phyloP scores from a whole-genome alignment of 768 basidiomycete genomes.

The Lentinus brumalis region DNA sequence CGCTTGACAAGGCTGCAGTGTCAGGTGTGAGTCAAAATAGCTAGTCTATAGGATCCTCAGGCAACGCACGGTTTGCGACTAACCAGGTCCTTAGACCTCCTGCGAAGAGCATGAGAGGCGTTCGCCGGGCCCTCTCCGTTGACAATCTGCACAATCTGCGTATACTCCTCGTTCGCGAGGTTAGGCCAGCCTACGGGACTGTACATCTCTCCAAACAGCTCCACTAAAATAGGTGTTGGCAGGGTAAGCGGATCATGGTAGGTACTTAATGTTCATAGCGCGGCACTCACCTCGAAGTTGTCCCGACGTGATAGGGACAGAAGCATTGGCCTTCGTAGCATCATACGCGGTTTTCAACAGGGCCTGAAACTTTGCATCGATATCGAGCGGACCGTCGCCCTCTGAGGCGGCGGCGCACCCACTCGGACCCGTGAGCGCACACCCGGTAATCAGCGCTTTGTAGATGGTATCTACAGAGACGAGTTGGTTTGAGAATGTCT shows the following conservation, averaged over 20 bases:
- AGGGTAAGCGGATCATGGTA: too few species aligned
- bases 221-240: neutral
- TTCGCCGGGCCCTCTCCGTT: neutral
- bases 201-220: neutral
- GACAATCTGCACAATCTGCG: neutral
- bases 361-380: neutral
- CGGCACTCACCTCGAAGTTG: neutral
- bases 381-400: neutral
- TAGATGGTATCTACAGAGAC: constrained; percentile 6
- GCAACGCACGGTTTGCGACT: neutral
- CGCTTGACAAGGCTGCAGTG: neutral
- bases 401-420: constrained; percentile 3
- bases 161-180: neutral
- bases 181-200: neutral
- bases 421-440: constrained; percentile 12
- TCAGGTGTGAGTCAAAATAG: neutral
- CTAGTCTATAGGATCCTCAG: neutral
- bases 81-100: neutral
- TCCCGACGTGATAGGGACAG: neutral
- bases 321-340: neutral
- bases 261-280: neutral
- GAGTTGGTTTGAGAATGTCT: neutral
- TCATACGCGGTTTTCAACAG: neutral
- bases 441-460: constrained; percentile 12
- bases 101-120: neutral